phyloP scores from a whole-genome alignment of 2,329 filamentous ascomycete genomes.

The Coniochaeta sp. region DNA sequence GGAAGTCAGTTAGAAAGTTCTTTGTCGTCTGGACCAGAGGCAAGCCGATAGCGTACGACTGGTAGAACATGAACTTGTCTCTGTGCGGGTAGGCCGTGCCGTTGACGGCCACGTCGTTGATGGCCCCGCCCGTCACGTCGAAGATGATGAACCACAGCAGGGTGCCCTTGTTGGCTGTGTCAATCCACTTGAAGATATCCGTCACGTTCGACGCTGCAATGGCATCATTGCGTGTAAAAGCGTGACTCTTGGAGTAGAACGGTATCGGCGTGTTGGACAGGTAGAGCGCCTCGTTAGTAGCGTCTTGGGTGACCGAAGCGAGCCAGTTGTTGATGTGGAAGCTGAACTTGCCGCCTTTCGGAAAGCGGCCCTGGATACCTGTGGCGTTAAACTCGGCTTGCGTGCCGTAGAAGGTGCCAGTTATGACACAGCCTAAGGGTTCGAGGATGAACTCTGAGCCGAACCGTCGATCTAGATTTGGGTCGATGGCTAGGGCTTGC shows the following conservation, averaged over 20 bases:
- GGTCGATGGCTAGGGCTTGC: constrained; percentile 50
- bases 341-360: constrained; percentile 27
- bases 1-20: constrained; percentile 44
- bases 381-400: constrained; percentile 45
- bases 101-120: constrained; percentile 46
- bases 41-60: constrained; percentile 51
- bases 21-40: constrained; percentile 38
- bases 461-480: constrained; percentile 50
- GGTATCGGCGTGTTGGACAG: constrained; percentile 37
- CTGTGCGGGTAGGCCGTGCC: constrained; percentile 57
- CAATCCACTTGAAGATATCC: constrained; percentile 47
- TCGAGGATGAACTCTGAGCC: constrained; percentile 49
- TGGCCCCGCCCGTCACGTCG: constrained; percentile 53
- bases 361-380: constrained; percentile 41
- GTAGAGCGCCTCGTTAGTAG: constrained; percentile 39
- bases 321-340: constrained; percentile 54
- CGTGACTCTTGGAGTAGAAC: constrained; percentile 53
- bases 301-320: constrained; percentile 45
- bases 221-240: constrained; percentile 41
- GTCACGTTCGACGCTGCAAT: constrained; percentile 38
- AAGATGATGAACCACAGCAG: constrained; percentile 56
- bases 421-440: constrained; percentile 47
- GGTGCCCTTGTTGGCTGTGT: constrained; percentile 39
- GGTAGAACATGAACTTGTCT: constrained; percentile 57
- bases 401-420: constrained; percentile 55